These are phyloP conservation scores for Paxillus rubicundulus DNA, from an alignment of 768 basidiomycete species.

Conservation along the genomic window DNA sequence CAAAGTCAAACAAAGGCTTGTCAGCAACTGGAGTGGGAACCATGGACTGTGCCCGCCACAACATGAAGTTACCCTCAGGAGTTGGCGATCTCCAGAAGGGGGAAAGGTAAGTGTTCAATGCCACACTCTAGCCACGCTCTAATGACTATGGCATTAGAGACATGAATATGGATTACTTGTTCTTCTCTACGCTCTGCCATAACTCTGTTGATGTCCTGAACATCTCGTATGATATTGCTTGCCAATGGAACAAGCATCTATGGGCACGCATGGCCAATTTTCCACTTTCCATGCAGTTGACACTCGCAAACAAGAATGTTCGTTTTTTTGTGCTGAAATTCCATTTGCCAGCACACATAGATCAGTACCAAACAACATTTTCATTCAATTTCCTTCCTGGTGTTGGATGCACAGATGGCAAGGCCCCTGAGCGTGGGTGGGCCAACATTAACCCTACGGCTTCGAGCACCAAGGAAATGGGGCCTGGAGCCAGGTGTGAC, in stretches of 20 bases:
- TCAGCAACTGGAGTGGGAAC: slow-evolving; percentile 12
- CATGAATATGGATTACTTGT: slow-evolving; percentile 15
- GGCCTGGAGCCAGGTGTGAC: slow-evolving; percentile 25
- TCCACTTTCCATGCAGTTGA: no score
- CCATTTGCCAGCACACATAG: no score
- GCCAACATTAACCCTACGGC: slow-evolving; percentile 28
- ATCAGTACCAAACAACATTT: slow-evolving; percentile 23
- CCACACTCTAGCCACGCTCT: background rate
- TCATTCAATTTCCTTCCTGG: slow-evolving; percentile 29
- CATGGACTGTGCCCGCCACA: slow-evolving; percentile 12
- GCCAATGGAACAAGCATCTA: no score
- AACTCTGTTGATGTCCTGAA: background rate
- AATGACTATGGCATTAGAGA: slow-evolving; percentile 6
- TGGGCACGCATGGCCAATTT: background rate
- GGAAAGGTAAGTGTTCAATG: slow-evolving; percentile 4
- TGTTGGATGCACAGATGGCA: slow-evolving; percentile 32
- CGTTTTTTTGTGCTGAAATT: slow-evolving; percentile 33
- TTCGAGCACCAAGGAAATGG: slow-evolving; percentile 36
- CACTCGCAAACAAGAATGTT: no score
- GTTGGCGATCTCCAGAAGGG: slow-evolving; percentile 20
- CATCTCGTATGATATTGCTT: slow-evolving; percentile 14
- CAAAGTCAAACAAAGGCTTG: background rate
- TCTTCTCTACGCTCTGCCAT: background rate
- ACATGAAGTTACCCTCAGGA: slow-evolving; percentile 12
- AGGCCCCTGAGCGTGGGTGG: slow-evolving; percentile 39